Conservation (phyloP, 495 filamentous ascomycete species). For the Xylaria cubensis region DNA sequence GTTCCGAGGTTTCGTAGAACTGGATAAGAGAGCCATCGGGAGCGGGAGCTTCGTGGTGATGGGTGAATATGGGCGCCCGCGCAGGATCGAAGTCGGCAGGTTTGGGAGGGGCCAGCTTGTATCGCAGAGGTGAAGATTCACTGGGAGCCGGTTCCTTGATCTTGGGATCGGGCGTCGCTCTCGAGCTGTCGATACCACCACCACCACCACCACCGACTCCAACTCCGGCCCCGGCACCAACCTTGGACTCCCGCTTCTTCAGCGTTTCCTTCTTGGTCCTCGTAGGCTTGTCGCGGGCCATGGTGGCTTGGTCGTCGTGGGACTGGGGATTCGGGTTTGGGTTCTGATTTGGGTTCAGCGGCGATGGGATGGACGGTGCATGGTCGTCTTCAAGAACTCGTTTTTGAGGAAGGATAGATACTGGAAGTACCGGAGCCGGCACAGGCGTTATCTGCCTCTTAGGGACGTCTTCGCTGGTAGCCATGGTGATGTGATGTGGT, state of each 20-base stretch:
- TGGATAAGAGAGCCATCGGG: constrained; percentile 56
- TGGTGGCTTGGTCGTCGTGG: constrained; percentile 46
- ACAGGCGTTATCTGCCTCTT: constrained; percentile 52
- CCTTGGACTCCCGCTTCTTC: constrained; percentile 80
- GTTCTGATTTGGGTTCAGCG: constrained; percentile 63
- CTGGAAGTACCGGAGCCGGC: constrained; percentile 37
- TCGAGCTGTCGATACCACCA: constrained; percentile 43
- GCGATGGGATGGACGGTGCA: constrained; percentile 65
- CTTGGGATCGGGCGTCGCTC: constrained; percentile 64
- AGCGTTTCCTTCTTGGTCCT: constrained; percentile 72
- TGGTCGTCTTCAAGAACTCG: constrained; percentile 59
- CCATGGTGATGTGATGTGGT: constrained; percentile 38
- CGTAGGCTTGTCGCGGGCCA: constrained; percentile 52
- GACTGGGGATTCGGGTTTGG: constrained; percentile 41
- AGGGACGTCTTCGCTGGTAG: constrained; percentile 46
- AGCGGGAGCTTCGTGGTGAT: constrained; percentile 53
- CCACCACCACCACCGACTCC: constrained; percentile 17
- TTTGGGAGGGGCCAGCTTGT: constrained; percentile 64
- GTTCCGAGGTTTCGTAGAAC: constrained; percentile 68
- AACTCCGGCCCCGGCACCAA: constrained; percentile 31
- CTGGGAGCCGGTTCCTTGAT: constrained; percentile 52
- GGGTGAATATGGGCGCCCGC: constrained; percentile 60
- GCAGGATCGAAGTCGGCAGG: constrained; percentile 64
- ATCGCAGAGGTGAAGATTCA: constrained; percentile 60
- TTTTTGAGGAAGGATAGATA: constrained; percentile 64